Evolutionary conservation across 306 rosid species (phyloP).

Genomic region (Luffa acutangula): DNA sequence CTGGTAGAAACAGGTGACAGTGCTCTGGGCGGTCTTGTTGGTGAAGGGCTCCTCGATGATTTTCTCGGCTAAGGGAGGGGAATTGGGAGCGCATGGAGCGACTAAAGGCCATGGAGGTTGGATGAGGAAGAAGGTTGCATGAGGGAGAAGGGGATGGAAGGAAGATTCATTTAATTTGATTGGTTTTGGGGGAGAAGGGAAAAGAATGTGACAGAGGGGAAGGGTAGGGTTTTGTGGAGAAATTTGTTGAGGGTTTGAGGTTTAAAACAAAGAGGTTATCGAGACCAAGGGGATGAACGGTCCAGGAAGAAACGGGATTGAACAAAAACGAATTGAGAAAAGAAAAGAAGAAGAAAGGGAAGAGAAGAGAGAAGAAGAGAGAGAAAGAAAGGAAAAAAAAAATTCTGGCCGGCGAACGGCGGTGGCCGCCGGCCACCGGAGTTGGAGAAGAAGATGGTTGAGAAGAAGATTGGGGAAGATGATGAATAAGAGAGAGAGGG

Average conservation of each 20-base stretch:
- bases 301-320: background rate
- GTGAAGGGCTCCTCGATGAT: constrained; percentile 54
- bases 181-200: background rate
- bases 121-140: background rate
- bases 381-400: too few species aligned
- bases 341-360: too few species aligned
- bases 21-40: constrained; percentile 54
- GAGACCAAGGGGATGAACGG: background rate
- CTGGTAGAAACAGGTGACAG: constrained; percentile 61
- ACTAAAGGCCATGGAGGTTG: constrained; percentile 35
- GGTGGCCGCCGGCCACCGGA: too few species aligned
- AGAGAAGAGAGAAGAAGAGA: too few species aligned
- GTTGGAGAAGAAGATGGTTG: too few species aligned
- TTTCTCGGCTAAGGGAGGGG: constrained; percentile 43
- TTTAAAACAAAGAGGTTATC: background rate
- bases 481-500: too few species aligned
- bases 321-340: too few species aligned
- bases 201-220: background rate
- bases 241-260: background rate
- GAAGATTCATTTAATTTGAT: background rate
- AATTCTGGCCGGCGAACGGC: too few species aligned
- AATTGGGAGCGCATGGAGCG: constrained; percentile 41
- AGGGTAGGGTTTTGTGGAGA: constrained; percentile 1
- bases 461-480: too few species aligned
- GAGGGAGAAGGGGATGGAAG: background rate